Conservation (phyloP, 192 early-diverging fungal species). For the Powellomyces hirtus region DNA sequence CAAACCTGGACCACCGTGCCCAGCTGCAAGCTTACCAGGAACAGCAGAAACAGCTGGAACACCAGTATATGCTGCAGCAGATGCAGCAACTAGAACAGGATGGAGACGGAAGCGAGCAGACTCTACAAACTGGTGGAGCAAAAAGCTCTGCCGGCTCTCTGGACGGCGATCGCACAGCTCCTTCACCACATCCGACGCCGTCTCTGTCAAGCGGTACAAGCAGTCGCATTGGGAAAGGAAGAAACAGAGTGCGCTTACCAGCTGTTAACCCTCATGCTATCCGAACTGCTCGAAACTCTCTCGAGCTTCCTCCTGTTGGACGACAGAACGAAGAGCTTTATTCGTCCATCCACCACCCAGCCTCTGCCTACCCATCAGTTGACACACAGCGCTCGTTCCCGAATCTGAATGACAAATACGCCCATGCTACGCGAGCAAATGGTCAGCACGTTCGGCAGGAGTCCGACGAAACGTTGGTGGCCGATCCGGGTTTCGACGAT, state of each 20-base stretch:
- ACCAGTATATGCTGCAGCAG: not conserved
- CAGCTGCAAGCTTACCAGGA: not conserved
- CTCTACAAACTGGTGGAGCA: not conserved
- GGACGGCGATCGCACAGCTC: too few species aligned
- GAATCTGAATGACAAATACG: not conserved
- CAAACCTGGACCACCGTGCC: not conserved
- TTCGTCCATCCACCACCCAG: too few species aligned
- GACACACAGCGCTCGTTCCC: not conserved
- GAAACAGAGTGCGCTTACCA: not conserved
- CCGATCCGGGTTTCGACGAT: not conserved
- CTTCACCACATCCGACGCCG: not conserved
- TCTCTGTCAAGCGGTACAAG: not conserved
- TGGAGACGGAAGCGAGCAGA: not conserved
- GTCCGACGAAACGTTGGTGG: slow-evolving; percentile 9
- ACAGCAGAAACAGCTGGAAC: not conserved
- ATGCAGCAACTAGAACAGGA: not conserved
- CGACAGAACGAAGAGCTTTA: not conserved
- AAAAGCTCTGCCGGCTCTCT: not conserved
- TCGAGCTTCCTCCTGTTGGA: not conserved
- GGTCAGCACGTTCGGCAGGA: not conserved
- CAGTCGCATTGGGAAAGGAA: not conserved
- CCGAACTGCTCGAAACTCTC: slow-evolving; percentile 9
- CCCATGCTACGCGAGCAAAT: not conserved
- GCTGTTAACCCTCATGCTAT: slow-evolving; percentile 20
- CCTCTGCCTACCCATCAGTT: too few species aligned